Conservation (phyloP, 139 green algal species). For the Chlorella sorokiniana region DNA sequence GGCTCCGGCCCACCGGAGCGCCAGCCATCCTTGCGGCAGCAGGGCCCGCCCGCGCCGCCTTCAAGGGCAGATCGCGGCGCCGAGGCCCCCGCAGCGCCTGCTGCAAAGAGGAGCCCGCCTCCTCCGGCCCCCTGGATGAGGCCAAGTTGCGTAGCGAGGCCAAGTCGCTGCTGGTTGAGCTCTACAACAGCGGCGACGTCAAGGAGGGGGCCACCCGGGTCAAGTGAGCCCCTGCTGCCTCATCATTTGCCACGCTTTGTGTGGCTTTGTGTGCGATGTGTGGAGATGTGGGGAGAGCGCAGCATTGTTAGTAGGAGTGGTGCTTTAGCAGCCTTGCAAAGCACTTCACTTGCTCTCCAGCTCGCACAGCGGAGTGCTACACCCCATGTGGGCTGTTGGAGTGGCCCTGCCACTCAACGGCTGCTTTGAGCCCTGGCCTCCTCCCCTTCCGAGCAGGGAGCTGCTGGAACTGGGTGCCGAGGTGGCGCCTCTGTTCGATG, state of each 20-base stretch:
- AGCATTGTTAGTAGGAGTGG: too few relatives aligned
- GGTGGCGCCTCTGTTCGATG: constrained; percentile 32
- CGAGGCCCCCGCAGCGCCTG: background rate
- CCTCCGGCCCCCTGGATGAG: background rate
- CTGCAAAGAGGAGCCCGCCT: background rate
- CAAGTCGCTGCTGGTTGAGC: constrained; percentile 36
- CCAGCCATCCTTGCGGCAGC: background rate
- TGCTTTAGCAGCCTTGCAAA: too few relatives aligned
- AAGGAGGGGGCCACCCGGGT: constrained; percentile 27
- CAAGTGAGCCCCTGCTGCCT: too few relatives aligned
- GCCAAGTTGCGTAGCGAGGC: constrained; percentile 34
- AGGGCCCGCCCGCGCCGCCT: constrained; percentile 2
- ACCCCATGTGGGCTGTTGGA: too few relatives aligned
- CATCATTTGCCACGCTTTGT: too few relatives aligned
- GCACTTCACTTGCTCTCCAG: too few relatives aligned
- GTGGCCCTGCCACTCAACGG: too few relatives aligned
- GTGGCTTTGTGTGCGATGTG: too few relatives aligned
- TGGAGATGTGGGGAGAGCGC: too few relatives aligned
- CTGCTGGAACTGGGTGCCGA: constrained; percentile 26
- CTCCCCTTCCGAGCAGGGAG: constrained; percentile 15
- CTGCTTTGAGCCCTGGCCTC: too few relatives aligned
- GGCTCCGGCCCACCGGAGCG: constrained; percentile 6
- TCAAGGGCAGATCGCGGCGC: background rate
- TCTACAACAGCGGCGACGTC: constrained; percentile 41
- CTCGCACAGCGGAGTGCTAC: too few relatives aligned